These are phyloP conservation scores for Populus tremula DNA, from an alignment of 345 rosid genomes.

Conservation along the genomic window DNA sequence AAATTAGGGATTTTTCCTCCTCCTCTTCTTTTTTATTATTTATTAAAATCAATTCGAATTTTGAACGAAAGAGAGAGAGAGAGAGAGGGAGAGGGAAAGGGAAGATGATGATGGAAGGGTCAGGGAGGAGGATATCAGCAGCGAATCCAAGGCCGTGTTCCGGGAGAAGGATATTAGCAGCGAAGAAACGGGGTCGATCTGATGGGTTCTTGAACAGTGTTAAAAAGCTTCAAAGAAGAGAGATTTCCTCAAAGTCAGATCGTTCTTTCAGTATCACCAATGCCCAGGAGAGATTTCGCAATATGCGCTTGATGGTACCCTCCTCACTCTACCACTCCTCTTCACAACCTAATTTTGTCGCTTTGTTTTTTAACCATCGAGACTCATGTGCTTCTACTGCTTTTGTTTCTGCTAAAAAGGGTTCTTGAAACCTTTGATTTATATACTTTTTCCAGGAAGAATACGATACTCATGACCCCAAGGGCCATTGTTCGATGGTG, in stretches of 20 bases:
- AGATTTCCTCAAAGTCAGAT: constrained; percentile 67
- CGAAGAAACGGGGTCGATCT: constrained; percentile 50
- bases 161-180: constrained; percentile 62
- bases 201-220: constrained; percentile 74
- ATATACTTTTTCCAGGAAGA: constrained; percentile 54
- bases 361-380: neutral
- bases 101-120: constrained; percentile 46
- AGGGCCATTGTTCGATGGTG: constrained; percentile 72
- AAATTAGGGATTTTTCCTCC: neutral
- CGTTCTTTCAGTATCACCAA: constrained; percentile 77
- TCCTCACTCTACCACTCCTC: neutral
- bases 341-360: neutral
- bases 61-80: neutral
- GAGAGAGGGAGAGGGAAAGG: neutral
- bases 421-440: neutral
- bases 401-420: neutral
- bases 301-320: constrained; percentile 54
- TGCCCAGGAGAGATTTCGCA: constrained; percentile 82
- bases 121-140: constrained; percentile 67
- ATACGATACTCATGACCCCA: constrained; percentile 94
- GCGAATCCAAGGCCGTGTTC: constrained; percentile 78
- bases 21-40: neutral
- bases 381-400: neutral
- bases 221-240: constrained; percentile 80
- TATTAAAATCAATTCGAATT: neutral